Base-by-base conservation (phyloP, 2,329 filamentous ascomycete species). In the Didymella keratinophila region DNA sequence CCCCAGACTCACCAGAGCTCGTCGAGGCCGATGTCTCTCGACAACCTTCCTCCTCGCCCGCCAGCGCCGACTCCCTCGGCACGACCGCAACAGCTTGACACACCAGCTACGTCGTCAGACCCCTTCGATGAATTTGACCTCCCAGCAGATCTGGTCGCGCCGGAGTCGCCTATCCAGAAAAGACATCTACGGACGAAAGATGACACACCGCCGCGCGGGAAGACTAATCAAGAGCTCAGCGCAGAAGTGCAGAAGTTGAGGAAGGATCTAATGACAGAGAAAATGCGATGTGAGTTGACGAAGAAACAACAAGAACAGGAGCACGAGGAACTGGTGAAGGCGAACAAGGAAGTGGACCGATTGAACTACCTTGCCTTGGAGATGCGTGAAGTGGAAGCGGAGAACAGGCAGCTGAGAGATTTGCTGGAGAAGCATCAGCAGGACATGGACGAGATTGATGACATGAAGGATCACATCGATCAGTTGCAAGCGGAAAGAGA, bases 261-360 rank as follows among this genome's bases (percentile, higher is more conserved):
- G 41, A 62, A 69, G 8, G 52, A 41, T 7, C 54, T 75, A 49
- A 75, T 76, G 44, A 68, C 70, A 45, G 48, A 71, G 52, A 74
- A 71, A 28, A 63, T 77, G 58, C 70, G 72, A 27, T 66, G 74
- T 1, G 67, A 74, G 44, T 59, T 76, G 20, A 48, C 74, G 44
- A 67, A 67, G 42, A 70, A 71, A 34, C 66, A 72, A 30, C 74
- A 75, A n/a, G 64, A 61, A 2, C 67, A 75, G 25, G 58, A 74
- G 20, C 68, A 72, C 16, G 65, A 72, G 9, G 50, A 65, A 18
- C 44, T 71, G 46, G 70, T 74, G 3, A 58, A 61, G 39, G 63
- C 68, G 4, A 62, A 66, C 28, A 56, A 71, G 50, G 68, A 68
- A 8, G 60, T 72, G 27, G 66, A 72, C 25, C 64, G 67, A 41